Conservation (phyloP, 805 yeast species). For the Yarrowia sp. region DNA sequence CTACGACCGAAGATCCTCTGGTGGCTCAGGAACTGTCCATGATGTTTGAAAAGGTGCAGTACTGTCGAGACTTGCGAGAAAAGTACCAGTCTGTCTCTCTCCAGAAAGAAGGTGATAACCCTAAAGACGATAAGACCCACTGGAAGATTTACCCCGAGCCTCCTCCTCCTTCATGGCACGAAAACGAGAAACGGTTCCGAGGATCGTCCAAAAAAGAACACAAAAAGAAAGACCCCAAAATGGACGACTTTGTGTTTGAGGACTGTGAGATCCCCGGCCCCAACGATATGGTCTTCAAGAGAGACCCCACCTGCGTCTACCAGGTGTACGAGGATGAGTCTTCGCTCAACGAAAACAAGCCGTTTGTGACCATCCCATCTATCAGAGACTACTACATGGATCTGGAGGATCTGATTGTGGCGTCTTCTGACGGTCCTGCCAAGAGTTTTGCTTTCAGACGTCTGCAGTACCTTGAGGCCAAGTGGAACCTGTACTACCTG, state of each 20-base stretch:
- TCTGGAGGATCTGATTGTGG: conserved; percentile 64
- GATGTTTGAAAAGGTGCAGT: conserved; percentile 41
- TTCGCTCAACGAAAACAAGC: conserved; percentile 33
- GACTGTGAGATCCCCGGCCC: conserved; percentile 58
- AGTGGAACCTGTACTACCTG: conserved; percentile 87
- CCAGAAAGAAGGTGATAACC: conserved; percentile 76
- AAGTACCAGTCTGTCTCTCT: conserved; percentile 69
- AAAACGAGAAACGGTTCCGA: conserved; percentile 53
- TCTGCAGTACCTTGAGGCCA: conserved; percentile 89
- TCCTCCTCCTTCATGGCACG: conserved; percentile 84
- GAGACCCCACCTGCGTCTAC: conserved; percentile 66
- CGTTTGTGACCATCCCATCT: conserved; percentile 63
- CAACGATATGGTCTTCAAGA: conserved; percentile 43
- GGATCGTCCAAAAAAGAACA: conserved; percentile 35
- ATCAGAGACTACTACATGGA: conserved; percentile 83
- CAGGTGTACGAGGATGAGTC: conserved; percentile 51
- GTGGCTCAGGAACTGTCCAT: conserved; percentile 39
- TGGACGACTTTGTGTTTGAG: conserved; percentile 41
- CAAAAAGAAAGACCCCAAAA: conserved; percentile 27
- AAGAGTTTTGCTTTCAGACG: conserved; percentile 95
- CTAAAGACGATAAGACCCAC: conserved; percentile 60
- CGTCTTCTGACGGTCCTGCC: conserved; percentile 92
- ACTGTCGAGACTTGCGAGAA: conserved; percentile 69
- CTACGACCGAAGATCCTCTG: conserved; percentile 36
- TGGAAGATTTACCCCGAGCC: conserved; percentile 93